Base-by-base conservation (phyloP, 306 rosid genomes). In the Carpinus fangiana region DNA sequence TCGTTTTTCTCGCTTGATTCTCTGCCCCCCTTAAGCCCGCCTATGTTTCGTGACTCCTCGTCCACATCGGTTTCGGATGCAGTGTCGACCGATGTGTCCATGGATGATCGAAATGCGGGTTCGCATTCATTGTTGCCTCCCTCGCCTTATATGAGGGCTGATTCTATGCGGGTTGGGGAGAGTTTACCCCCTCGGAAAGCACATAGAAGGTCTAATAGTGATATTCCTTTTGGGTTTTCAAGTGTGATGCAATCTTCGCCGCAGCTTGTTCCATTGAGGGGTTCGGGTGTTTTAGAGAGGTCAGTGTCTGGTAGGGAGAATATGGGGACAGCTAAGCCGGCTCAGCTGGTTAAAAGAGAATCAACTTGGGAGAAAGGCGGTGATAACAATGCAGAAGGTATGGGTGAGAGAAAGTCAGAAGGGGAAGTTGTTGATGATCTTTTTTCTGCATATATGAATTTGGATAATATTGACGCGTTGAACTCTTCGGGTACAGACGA, bases 381-480 rank as follows among this genome's bases (percentile, higher is more conserved):
- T 55, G 90, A 86, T 36, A 81, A 77, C 70, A 87, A 82, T 82
- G 82, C 60, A 4, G 96, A 94, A 84, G 96, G 92, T 21, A 84
- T 86, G 46, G 93, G 92, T 8, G 98, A 92, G 89, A 94, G 89
- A 88, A 94, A 94, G 77, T 89, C 96, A 5, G 98, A 92, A 82
- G 98, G 98, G 69, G 98, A 94, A 62, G 93, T 86, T 14, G 89
- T 82, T 57, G 98, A 90, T 82, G 98, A 94, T 86, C 88, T 94
- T 43, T 92, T 94, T 83, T 86, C 91, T 74, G 93, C 97, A 23
- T 92, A 94, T 48, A 94, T 94, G 98, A 94, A 94, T 84, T 85
- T 90, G 84, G 98, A 94, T 52, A 86, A 69, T 74, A 88, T 94
- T 65, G 97, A 92, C 81, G 88, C 86, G 3, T 80, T 92, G 69